Evolutionary conservation across 495 filamentous ascomycete species (phyloP).

Genomic region (Annulohypoxylon moriforme): DNA sequence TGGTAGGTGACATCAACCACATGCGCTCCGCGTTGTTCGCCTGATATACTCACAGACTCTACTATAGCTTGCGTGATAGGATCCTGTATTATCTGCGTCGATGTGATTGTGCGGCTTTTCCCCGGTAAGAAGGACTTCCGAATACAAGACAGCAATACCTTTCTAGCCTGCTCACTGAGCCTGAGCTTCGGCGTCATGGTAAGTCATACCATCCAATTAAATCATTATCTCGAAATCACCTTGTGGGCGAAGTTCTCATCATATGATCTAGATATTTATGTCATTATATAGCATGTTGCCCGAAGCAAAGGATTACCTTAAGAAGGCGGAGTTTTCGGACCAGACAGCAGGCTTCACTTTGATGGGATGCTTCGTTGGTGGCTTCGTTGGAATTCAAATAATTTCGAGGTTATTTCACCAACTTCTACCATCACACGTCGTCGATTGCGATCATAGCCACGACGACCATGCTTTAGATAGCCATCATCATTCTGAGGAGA

Average conservation of each 20-base stretch:
- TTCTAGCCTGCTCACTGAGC: conserved; percentile 88
- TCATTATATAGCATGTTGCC: conserved; percentile 95
- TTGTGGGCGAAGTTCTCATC: conserved; percentile 25
- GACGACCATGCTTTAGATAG: conserved; percentile 59
- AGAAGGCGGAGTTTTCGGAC: conserved; percentile 71
- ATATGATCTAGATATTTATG: conserved; percentile 78
- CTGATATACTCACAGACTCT: conserved; percentile 18
- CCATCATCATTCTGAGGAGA: conserved; percentile 39
- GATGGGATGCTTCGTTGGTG: conserved; percentile 80
- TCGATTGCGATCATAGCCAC: conserved; percentile 90
- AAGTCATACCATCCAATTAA: conserved; percentile 41
- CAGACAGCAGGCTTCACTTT: conserved; percentile 75
- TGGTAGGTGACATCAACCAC: conserved; percentile 56
- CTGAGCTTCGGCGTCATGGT: conserved; percentile 99
- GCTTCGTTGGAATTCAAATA: conserved; percentile 85
- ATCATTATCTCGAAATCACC: neutral
- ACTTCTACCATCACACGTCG: conserved; percentile 90
- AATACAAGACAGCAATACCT: conserved; percentile 88
- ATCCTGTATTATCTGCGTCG: conserved; percentile 86
- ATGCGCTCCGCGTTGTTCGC: conserved; percentile 9
- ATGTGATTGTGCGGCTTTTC: conserved; percentile 76
- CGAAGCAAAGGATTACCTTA: conserved; percentile 79
- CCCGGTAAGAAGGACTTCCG: conserved; percentile 80
- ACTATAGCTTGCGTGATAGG: conserved; percentile 81
- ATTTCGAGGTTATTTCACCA: conserved; percentile 83